Evolutionary conservation across 2,329 filamentous ascomycete genomes (phyloP), one percentile per base, ranked within the genome.

Genomic region (Paracamarosporium sp.): DNA sequence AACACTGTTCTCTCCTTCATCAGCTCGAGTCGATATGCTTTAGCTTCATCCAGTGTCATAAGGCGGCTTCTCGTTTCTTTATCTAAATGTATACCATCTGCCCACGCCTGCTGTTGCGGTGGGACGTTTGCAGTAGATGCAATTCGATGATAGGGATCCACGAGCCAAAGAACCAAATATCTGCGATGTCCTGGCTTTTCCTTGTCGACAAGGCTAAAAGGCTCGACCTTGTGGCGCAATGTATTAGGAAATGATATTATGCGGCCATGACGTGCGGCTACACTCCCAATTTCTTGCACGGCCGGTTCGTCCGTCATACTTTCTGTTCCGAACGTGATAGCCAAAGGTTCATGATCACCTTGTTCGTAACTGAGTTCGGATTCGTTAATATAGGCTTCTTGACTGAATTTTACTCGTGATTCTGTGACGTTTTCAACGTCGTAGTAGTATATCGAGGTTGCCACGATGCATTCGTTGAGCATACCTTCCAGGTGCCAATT

Each of bases 391-490:
- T 8, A 70, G 62, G 22, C 44, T 62, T 27, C 57, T 64, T 5
- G 50, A 78, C 0, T 41, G 38, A 41, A 41, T 22, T 7, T 9
- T 7, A 41, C 24, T 5, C 38, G 38, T 20, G 38, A 41, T 5
- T 41, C 38, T 13, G 82, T 83, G 50, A 89, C 82, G 69, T 91
- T 91, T 0, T 86, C 81, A 44, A 70, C 76, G 57, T 88, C 84
- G 62, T 86, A 86, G 70, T 88, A 87, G 72, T 87, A 88, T 17
- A 90, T 75, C 0, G 87, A 84, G 0, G 86, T 87, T 0, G 86
- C 86, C 61, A 82, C 83, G 35, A 91, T 88, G 60, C 83, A 84
- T 70, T 90, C 88, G 63, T 90, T 90, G 38, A 41, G 38, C 38
- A 41, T 41, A 20, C 38, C 17, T 41, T 41, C 38, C 5, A 41